phyloP scores from a whole-genome alignment of 1,284 basidiomycete species.

The Psilocybe mexicana region DNA sequence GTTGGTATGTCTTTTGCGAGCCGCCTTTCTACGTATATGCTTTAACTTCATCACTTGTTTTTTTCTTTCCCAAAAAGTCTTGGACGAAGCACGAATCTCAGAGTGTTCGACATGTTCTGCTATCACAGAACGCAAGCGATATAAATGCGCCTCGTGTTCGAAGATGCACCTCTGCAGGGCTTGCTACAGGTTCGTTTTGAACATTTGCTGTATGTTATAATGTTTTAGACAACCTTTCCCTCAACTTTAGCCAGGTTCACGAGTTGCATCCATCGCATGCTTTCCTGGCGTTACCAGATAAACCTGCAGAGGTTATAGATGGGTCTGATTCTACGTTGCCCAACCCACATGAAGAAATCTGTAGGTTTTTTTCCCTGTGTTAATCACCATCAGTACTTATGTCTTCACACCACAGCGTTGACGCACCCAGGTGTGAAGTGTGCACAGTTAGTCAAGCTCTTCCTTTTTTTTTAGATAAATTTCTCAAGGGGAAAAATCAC shows the following conservation, averaged over 20 bases:
- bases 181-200: slow-evolving; percentile 63
- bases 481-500: slow-evolving; percentile 2
- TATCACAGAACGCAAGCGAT: slow-evolving; percentile 60
- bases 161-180: slow-evolving; percentile 81
- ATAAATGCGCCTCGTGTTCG: slow-evolving; percentile 82
- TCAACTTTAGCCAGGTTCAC: slow-evolving; percentile 67
- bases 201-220: slow-evolving; percentile 21
- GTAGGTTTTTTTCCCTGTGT: slow-evolving; percentile 40
- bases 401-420: slow-evolving; percentile 41
- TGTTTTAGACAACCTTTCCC: slow-evolving; percentile 1
- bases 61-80: slow-evolving; percentile 43
- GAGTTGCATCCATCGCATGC: slow-evolving; percentile 87
- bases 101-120: slow-evolving; percentile 80
- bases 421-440: slow-evolving; percentile 73
- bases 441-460: slow-evolving; percentile 62
- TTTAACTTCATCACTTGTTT: not conserved
- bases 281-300: slow-evolving; percentile 79
- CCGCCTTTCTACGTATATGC: not conserved
- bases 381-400: not conserved
- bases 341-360: slow-evolving; percentile 57
- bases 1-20: slow-evolving; percentile 60
- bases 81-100: slow-evolving; percentile 62
- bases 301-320: slow-evolving; percentile 40
- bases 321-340: slow-evolving; percentile 40
- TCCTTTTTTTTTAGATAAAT: slow-evolving; percentile 4